Conservation (phyloP, 2,329 filamentous ascomycete species). For the Trichoderma hamatum region DNA sequence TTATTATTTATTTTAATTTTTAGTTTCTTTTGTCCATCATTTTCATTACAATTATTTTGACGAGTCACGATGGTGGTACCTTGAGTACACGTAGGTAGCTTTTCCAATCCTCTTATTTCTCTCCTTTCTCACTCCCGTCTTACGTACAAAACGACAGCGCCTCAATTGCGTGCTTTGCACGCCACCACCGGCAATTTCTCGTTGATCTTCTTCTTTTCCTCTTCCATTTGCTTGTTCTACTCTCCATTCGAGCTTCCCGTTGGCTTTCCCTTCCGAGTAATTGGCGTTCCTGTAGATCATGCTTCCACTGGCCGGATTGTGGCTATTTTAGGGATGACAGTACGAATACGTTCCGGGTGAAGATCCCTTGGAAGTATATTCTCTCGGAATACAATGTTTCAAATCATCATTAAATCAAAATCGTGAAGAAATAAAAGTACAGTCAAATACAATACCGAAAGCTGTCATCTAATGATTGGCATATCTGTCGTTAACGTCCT, state of each 20-base stretch:
- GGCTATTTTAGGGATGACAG: not conserved
- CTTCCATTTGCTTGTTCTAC: not conserved
- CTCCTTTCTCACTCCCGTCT: constrained; percentile 1
- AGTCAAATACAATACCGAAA: not conserved
- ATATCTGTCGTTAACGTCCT: no score
- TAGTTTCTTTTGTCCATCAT: not conserved
- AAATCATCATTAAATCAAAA: no score
- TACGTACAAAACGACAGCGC: constrained; percentile 30
- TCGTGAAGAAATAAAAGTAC: not conserved
- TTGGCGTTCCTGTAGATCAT: not conserved
- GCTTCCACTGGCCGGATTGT: not conserved
- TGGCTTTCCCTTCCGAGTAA: not conserved
- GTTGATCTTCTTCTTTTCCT: not conserved
- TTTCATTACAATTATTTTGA: constrained; percentile 1
- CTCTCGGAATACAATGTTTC: not conserved
- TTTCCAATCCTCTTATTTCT: not conserved
- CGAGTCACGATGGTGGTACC: constrained; percentile 29
- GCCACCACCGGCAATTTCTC: constrained; percentile 18
- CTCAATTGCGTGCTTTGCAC: constrained; percentile 28
- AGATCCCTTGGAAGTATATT: not conserved
- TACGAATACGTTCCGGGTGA: constrained; percentile 1
- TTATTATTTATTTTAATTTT: not conserved
- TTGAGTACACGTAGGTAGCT: not conserved
- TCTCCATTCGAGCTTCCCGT: not conserved
- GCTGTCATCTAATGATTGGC: no score